A percentile compares a stretch with the other conserved stretches of the same genome.
Evolutionary conservation across 1,284 basidiomycete genomes (phyloP).

Genomic region (Exobasidium cylindrosporum): DNA sequence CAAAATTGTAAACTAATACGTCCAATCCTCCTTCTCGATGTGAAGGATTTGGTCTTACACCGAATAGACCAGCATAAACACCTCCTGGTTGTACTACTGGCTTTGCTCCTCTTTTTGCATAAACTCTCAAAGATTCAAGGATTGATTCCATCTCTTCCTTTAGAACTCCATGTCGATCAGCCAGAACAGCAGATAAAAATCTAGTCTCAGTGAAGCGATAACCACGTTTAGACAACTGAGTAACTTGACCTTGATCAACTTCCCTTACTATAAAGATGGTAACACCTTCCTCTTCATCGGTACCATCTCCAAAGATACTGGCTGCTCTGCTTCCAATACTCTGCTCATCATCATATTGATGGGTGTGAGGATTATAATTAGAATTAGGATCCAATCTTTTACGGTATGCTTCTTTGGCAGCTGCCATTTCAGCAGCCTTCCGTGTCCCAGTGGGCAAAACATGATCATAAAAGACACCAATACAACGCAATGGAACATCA

Average conservation of each 20-base stretch:
- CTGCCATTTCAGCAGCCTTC: background rate
- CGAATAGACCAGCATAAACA: constrained; percentile 60
- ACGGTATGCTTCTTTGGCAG: background rate
- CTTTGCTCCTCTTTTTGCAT: constrained; percentile 59
- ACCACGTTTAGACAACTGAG: constrained; percentile 47
- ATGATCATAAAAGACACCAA: constrained; percentile 66
- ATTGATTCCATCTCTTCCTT: constrained; percentile 59
- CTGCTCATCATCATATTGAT: constrained; percentile 31
- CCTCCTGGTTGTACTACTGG: constrained; percentile 60
- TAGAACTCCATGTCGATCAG: constrained; percentile 58
- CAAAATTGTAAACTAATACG: constrained; percentile 60
- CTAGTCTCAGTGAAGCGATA: constrained; percentile 60
- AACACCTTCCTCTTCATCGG: constrained; percentile 57
- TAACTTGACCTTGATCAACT: constrained; percentile 51
- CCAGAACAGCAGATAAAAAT: constrained; percentile 59
- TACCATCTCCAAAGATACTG: constrained; percentile 42
- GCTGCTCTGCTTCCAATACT: constrained; percentile 28
- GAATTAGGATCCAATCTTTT: background rate
- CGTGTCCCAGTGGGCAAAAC: constrained; percentile 58
- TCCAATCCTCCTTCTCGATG: constrained; percentile 42
- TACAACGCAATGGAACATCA: constrained; percentile 58
- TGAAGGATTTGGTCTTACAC: constrained; percentile 57
- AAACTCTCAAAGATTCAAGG: constrained; percentile 59
- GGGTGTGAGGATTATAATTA: background rate
- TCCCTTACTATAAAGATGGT: constrained; percentile 61